These are phyloP conservation scores for Trypanosoma theileri DNA, from an alignment of 208 protist genomes.

Conservation along the genomic window DNA sequence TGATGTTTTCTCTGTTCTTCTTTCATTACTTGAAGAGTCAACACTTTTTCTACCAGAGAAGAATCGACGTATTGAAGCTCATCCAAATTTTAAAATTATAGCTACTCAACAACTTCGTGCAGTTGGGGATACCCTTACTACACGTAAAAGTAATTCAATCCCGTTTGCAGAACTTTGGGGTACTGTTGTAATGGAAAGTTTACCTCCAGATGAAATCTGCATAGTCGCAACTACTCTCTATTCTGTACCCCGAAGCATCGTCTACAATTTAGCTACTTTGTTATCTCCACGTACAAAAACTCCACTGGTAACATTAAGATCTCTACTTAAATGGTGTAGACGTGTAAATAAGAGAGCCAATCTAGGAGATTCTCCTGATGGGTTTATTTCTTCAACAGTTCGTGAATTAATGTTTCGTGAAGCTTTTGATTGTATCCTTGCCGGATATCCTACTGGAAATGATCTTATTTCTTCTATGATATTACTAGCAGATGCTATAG, in stretches of 20 bases:
- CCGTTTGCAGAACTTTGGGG: slow-evolving; percentile 84
- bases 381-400: slow-evolving; percentile 76
- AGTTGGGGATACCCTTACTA: slow-evolving; percentile 48
- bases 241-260: slow-evolving; percentile 43
- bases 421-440: slow-evolving; percentile 92
- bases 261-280: slow-evolving; percentile 46
- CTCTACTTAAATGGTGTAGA: slow-evolving; percentile 93
- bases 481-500: slow-evolving; percentile 54
- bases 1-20: slow-evolving; percentile 97
- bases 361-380: slow-evolving; percentile 15
- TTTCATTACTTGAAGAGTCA: slow-evolving; percentile 95
- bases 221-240: slow-evolving; percentile 55
- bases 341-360: slow-evolving; percentile 66
- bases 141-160: slow-evolving; percentile 61
- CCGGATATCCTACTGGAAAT: slow-evolving; percentile 57
- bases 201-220: slow-evolving; percentile 63
- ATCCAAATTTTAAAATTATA: slow-evolving; percentile 88
- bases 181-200: slow-evolving; percentile 65
- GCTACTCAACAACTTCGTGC: slow-evolving; percentile 82
- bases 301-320: slow-evolving; percentile 66
- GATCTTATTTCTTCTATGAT: slow-evolving; percentile 40
- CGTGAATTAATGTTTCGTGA: slow-evolving; percentile 92
- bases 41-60: slow-evolving; percentile 96
- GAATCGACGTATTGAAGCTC: slow-evolving; percentile 87
- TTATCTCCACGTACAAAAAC: slow-evolving; percentile 23